A percentile compares a stretch with the other conserved stretches of the same genome.
Evolutionary conservation across 1,284 basidiomycete genomes (phyloP).

Genomic region (Marasmius oreades): DNA sequence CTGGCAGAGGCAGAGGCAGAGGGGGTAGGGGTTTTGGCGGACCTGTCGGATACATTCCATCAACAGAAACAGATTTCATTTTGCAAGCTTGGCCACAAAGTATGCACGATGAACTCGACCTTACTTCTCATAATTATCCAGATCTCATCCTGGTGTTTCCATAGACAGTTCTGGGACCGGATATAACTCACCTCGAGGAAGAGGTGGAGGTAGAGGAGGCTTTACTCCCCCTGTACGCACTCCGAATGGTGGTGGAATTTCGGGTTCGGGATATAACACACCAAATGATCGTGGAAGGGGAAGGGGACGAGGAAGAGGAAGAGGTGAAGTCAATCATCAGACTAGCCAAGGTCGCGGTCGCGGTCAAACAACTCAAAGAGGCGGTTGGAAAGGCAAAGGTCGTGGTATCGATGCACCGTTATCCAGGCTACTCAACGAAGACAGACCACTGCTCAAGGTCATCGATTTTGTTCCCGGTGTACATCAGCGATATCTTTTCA

Average conservation of each 20-base stretch:
- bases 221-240: background rate
- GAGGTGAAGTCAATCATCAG: slow-evolving; percentile 2
- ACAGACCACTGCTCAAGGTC: slow-evolving; percentile 59
- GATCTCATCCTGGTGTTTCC: background rate
- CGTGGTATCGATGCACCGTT: slow-evolving; percentile 39
- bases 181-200: slow-evolving; percentile 17
- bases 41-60: slow-evolving; percentile 17
- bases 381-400: slow-evolving; percentile 8
- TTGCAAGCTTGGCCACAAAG: slow-evolving; percentile 16
- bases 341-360: slow-evolving; percentile 1
- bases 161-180: background rate
- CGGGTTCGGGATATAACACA: background rate
- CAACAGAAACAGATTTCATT: slow-evolving; percentile 15
- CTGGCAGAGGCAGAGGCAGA: slow-evolving; percentile 16
- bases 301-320: slow-evolving; percentile 13
- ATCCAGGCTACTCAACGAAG: slow-evolving; percentile 51
- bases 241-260: background rate
- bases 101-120: background rate
- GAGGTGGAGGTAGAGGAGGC: slow-evolving; percentile 1
- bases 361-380: background rate
- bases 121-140: background rate
- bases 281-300: slow-evolving; percentile 17
- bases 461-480: slow-evolving; percentile 65
- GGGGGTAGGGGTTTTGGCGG: slow-evolving; percentile 22
- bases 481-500: slow-evolving; percentile 50